Evolutionary conservation across 2,329 filamentous ascomycete genomes (phyloP).

Genomic region (Aspergillus felis): DNA sequence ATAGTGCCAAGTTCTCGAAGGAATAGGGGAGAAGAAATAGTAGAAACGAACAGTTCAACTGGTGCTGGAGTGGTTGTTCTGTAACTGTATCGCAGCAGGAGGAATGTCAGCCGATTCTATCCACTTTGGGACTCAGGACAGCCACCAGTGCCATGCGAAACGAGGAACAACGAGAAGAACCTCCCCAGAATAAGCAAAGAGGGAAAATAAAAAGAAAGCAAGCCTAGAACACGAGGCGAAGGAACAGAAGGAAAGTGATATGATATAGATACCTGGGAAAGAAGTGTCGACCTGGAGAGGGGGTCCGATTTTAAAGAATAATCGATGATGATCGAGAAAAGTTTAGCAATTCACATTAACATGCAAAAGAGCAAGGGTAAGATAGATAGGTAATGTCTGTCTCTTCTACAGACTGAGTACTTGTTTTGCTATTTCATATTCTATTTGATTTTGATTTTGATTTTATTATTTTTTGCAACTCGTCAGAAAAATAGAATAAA

Average conservation of each 20-base stretch:
- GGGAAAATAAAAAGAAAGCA: constrained; percentile 2
- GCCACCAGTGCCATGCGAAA: constrained; percentile 14
- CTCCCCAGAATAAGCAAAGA: background rate
- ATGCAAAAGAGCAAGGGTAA: background rate
- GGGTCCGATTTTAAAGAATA: background rate
- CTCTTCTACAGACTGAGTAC: background rate
- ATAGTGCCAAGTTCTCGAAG: background rate
- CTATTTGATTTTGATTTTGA: background rate
- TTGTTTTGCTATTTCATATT: constrained; percentile 3
- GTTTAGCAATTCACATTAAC: background rate
- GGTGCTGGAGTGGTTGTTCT: constrained; percentile 11
- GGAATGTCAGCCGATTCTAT: constrained; percentile 20
- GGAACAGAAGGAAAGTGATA: background rate
- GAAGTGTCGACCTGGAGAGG: background rate
- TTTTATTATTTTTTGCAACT: constrained; percentile 1
- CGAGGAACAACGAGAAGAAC: background rate
- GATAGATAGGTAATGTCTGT: background rate
- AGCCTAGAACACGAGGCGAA: constrained; percentile 1
- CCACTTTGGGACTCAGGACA: constrained; percentile 11
- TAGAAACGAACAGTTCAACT: constrained; percentile 8
- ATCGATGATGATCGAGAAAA: background rate
- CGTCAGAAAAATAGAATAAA: background rate
- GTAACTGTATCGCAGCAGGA: constrained; percentile 15
- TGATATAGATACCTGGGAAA: background rate
- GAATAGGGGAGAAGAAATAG: background rate